Conservation (phyloP, 2,329 filamentous ascomycete species). For the Penicillium sp. region DNA sequence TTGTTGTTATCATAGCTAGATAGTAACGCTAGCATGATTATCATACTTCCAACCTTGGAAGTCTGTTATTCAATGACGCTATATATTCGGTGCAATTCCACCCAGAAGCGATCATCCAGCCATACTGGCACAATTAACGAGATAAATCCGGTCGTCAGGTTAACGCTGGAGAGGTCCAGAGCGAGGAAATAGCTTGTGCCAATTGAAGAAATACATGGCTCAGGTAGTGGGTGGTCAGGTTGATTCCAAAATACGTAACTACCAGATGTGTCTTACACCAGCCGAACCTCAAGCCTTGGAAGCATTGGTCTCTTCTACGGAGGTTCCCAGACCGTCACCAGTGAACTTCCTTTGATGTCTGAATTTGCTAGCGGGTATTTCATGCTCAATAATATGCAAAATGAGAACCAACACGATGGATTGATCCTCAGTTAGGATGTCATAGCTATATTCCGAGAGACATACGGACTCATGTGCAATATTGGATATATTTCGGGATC, state of each 20-base stretch:
- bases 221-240: not conserved
- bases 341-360: not conserved
- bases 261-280: not conserved
- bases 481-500: not conserved
- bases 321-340: not conserved
- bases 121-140: not conserved
- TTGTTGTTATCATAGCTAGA: not conserved
- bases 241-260: not conserved
- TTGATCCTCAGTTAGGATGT: not conserved
- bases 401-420: not conserved
- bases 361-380: not conserved
- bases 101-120: not conserved
- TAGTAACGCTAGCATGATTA: not conserved
- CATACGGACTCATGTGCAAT: not conserved
- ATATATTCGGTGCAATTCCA: not conserved
- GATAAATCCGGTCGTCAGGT: not conserved
- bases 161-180: not conserved
- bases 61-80: not conserved
- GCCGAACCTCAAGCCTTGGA: not conserved
- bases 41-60: not conserved
- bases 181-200: not conserved
- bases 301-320: not conserved
- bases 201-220: not conserved
- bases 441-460: not conserved
- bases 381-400: not conserved